Conservation (phyloP, 208 protist species). For the Balamuthia mandrillaris region DNA sequence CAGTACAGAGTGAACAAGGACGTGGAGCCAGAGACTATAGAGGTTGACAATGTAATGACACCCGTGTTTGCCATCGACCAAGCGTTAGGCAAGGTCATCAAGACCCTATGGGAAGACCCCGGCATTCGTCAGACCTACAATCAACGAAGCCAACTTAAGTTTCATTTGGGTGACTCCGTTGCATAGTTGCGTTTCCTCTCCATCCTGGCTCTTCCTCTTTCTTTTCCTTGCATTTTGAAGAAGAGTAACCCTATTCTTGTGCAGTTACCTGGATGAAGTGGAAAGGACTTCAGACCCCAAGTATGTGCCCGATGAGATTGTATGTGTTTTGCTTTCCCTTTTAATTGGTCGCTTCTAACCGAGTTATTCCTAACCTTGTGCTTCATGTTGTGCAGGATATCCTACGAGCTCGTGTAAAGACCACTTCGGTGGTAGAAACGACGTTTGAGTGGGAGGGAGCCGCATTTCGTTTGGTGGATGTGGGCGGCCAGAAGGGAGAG, state of each 20-base stretch:
- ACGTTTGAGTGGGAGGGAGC: constrained; percentile 68
- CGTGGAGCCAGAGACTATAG: not conserved
- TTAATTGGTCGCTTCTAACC: too few species aligned
- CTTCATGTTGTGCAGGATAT: too few species aligned
- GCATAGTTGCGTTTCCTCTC: constrained; percentile 57
- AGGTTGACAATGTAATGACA: not conserved
- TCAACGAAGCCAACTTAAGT: constrained; percentile 48
- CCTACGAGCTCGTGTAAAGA: constrained; percentile 70
- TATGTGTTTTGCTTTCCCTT: too few species aligned
- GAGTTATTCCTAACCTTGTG: too few species aligned
- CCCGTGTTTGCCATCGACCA: not conserved
- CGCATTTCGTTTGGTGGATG: constrained; percentile 77
- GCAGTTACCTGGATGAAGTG: constrained; percentile 75
- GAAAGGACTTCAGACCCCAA: constrained; percentile 43
- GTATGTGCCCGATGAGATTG: constrained; percentile 73
- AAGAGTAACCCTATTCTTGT: not conserved
- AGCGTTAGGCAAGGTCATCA: constrained; percentile 24
- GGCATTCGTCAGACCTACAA: constrained; percentile 46
- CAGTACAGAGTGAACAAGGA: not conserved
- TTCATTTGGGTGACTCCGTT: constrained; percentile 66
- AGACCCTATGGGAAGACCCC: constrained; percentile 59
- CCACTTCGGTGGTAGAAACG: constrained; percentile 72
- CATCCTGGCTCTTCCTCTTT: not conserved
- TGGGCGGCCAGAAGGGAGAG: constrained; percentile 80
- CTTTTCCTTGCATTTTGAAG: not conserved